Evolutionary conservation across 1,139 yeast species (phyloP).

Genomic region (Kluyveromyces sp.): DNA sequence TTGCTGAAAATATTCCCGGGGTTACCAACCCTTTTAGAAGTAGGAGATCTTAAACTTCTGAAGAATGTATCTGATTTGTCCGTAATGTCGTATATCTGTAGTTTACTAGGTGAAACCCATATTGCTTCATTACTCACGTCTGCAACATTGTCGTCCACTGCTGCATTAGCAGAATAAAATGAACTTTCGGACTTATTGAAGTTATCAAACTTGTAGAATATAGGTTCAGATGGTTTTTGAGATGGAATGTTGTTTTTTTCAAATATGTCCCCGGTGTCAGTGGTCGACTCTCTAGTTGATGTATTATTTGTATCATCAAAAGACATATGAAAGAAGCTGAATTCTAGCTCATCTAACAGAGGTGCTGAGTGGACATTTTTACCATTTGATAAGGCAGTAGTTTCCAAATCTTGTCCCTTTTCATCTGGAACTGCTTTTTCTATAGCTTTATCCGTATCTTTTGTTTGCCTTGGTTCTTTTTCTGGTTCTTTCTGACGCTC

Average conservation of each 20-base stretch:
- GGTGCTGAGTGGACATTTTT: not conserved
- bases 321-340: conserved; percentile 28
- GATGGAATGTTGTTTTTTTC: not conserved
- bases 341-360: conserved; percentile 25
- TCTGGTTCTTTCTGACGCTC: not conserved
- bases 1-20: not conserved
- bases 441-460: not conserved
- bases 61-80: conserved; percentile 10
- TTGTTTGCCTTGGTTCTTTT: not conserved
- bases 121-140: conserved; percentile 23
- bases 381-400: not conserved
- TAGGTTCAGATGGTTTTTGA: conserved; percentile 2
- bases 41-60: not conserved
- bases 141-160: not conserved
- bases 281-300: conserved; percentile 1
- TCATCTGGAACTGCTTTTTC: not conserved
- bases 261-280: not conserved
- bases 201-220: conserved; percentile 7
- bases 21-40: not conserved
- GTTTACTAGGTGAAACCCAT: conserved; percentile 30
- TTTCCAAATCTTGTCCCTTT: too few species aligned
- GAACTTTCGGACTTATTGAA: conserved; percentile 7
- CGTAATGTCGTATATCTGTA: conserved; percentile 20
- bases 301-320: conserved; percentile 15
- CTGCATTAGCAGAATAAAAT: conserved; percentile 7